Base-by-base conservation (phyloP, 169 alveolate genomes). In the Plasmodium gaboni region DNA sequence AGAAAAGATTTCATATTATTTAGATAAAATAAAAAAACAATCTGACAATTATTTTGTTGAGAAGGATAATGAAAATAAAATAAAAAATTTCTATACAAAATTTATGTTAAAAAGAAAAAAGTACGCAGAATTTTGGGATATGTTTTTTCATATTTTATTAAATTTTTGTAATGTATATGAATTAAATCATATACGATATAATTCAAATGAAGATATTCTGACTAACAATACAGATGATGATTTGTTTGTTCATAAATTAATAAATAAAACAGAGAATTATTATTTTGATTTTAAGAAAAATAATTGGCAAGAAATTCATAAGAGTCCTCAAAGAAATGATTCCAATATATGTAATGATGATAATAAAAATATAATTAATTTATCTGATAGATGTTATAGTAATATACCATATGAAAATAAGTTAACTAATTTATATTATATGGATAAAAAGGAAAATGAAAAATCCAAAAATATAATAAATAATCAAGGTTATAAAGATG, bases 111-210 rank as follows among this genome's bases (percentile, higher is more conserved):
- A 15, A 17, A 83, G 74, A 57, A 83, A 83, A 57, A 83, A 51
- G 53, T 83, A 83, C 59, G 22, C 38, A 42, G 46, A 60, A 7
- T 83, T 83, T 83, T 83, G 91, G 91, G 74, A 83, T 38, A 46
- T 83, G 17, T 68, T 83, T 70, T 83, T 83, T 68, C 91, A 83
- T 50, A 32, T 83, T 42, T 38, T 83, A 64, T 69, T 83, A 53
- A 83, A 83, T 50, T 83, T 83, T 83, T 83, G 91, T 72, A 83
- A 83, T 83, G 65, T 83, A 4, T 83, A 83, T 24, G 91, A 83
- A 69, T 55, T 83, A 50, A 70, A 63, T 50, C 24, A 46, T 65
- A 15, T 83, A 19, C 48, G 59, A 15, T 69, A 53, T 73, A 83
- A 83, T 72, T 57, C 69, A 10, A 83, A 53, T 59, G 91, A 70